Base-by-base conservation (phyloP, 2,329 filamentous ascomycete species). In the Neofusicoccum ribis region DNA sequence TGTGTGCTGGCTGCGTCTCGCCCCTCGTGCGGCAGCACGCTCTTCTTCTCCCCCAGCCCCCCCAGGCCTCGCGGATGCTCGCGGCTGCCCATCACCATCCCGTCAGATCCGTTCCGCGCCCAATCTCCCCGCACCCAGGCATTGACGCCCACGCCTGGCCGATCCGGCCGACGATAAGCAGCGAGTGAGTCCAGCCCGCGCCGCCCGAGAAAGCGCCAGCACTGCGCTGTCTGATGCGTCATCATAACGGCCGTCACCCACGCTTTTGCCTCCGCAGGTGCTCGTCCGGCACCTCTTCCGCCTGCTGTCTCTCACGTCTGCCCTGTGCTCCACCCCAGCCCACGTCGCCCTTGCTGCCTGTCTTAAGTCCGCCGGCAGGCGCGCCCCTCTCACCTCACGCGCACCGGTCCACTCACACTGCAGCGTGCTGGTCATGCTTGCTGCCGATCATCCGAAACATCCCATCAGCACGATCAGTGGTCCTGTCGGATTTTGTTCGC, bases 361-460 rank as follows among this genome's bases (percentile, higher is more conserved):
- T n/a, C 39, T 47, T 47, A 60, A 60, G 27, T 47, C 56, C 56
- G 56, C 43, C 34, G 31, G n/a, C 9, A 17, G 27, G 31, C 34
- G 31, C 15, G 5, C 50, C 27, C 20, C n/a, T 17, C 56, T 23
- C 41, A 60, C 41, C 56, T 60, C 43, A 60, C 56, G 23, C 54
- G 12, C 17, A 9, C 37, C 39, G 8, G 56, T 36, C 56, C 56
- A 60, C 43, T 60, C 56, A 59, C 23, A n/a, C 41, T 15, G 54
- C 41, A 46, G 54, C 54, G 27, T 36, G 54, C 54, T 46, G 54
- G 41, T 27, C 54, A 60, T 60, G 56, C 59, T 50, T 50, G 59
- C 37, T 51, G 59, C 59, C 59, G 59, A 62, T 62, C 59, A 51
- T 62, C 59, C 59, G 59, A 51, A 31, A 17, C 59, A 12, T 62